Evolutionary conservation across 345 rosid genomes (phyloP).

Genomic region (Gynandropsis gynandra): DNA sequence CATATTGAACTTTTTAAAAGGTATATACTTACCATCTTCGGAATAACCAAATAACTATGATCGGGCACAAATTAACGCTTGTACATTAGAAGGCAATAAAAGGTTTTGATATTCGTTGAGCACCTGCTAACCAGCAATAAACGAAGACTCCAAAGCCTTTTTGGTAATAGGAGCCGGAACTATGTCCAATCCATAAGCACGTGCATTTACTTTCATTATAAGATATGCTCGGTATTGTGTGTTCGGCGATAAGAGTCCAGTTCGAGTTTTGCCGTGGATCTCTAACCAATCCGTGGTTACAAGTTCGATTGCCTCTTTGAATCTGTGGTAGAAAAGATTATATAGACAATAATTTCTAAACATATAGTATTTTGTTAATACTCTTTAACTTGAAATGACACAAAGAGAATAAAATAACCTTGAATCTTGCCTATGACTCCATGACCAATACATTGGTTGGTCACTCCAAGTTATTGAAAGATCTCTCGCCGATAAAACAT

Average conservation of each 20-base stretch:
- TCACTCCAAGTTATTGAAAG: conserved; percentile 59
- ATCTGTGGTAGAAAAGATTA: conserved; percentile 23
- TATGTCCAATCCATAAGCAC: conserved; percentile 45
- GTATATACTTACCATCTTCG: too few relatives aligned
- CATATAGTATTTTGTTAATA: neutral
- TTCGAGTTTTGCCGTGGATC: conserved; percentile 34
- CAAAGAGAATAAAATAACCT: conserved; percentile 29
- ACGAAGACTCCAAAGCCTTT: too few relatives aligned
- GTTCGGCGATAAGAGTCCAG: conserved; percentile 32
- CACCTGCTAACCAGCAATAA: too few relatives aligned
- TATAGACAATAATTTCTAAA: neutral
- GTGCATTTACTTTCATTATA: conserved; percentile 28
- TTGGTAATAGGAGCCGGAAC: too few relatives aligned
- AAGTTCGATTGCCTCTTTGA: conserved; percentile 36
- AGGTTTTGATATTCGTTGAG: too few relatives aligned
- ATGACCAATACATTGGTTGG: conserved; percentile 51
- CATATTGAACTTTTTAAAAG: too few relatives aligned
- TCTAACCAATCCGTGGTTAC: conserved; percentile 37
- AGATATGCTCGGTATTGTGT: conserved; percentile 51
- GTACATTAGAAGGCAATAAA: too few relatives aligned
- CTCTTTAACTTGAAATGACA: too few relatives aligned
- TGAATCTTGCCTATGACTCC: conserved; percentile 47
- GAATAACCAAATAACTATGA: too few relatives aligned
- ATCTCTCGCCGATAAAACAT: conserved; percentile 58
- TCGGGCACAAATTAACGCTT: too few relatives aligned